phyloP scores from a whole-genome alignment of 2,329 filamentous ascomycete genomes.

The Botryosphaeria agaves region DNA sequence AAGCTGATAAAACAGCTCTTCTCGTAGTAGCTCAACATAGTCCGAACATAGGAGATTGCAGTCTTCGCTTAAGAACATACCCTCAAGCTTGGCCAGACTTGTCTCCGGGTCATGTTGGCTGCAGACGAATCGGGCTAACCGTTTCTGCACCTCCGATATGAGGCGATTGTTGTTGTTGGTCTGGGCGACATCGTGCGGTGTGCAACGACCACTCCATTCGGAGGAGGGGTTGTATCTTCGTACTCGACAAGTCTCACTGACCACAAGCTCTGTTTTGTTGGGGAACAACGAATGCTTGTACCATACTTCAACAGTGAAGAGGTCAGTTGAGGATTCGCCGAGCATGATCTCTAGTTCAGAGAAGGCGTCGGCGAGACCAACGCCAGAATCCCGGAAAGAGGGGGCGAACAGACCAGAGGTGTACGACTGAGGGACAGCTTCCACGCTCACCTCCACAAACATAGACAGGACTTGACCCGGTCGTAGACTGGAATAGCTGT shows the following conservation, averaged over 20 bases:
- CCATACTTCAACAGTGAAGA: conserved; percentile 10
- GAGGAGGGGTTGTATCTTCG: conserved; percentile 13
- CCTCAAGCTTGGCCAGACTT: too few species aligned
- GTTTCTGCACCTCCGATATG: too few species aligned
- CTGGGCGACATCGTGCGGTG: too few species aligned
- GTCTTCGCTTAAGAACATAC: too few species aligned
- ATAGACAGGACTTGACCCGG: conserved; percentile 4
- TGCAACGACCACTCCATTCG: too few species aligned
- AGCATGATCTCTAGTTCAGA: conserved; percentile 7
- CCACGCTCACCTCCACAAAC: conserved; percentile 3
- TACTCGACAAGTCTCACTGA: conserved; percentile 12
- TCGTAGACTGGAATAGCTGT: conserved; percentile 2
- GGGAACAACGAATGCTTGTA: conserved; percentile 18
- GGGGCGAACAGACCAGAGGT: neutral
- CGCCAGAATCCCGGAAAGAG: too few species aligned
- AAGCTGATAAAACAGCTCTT: too few species aligned
- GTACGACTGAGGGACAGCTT: neutral
- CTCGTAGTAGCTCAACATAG: too few species aligned
- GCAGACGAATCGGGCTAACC: too few species aligned
- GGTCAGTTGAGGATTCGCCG: conserved; percentile 4
- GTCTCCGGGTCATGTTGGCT: too few species aligned
- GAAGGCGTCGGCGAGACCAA: conserved; percentile 3
- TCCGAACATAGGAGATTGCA: too few species aligned
- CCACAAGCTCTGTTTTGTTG: conserved; percentile 11
- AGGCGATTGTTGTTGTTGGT: too few species aligned